Base-by-base conservation (phyloP, 305 asterid genomes). In the Stenogyne calaminthoides region DNA sequence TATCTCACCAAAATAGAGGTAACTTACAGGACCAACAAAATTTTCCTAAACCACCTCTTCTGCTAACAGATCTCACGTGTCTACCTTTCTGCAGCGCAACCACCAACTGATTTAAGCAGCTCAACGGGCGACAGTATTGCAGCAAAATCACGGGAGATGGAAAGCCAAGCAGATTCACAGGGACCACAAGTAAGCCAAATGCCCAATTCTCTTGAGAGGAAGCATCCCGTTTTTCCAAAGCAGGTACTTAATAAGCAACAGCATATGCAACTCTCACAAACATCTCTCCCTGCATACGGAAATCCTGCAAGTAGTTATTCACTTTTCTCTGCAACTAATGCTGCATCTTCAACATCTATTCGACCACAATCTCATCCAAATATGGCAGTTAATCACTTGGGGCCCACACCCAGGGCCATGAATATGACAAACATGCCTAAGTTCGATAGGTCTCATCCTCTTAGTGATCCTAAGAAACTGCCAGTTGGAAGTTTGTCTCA, bases 181-280 rank as follows among this genome's bases (percentile, higher is more conserved):
- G 90, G 86, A 77, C 65, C 76, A 62, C 89, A 79, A 72, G 80
- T 78, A 70, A 79, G 73, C 77, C 96, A 85, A 70, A 76, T 84
- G 78, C 34, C 87, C 32, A 67, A 79, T 71, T 71, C 90, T 74
- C 94, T 84, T 72, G 96, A 89, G 39, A 84, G 91, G 87, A 91
- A 87, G 80, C 91, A 82, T 61, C 84, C 91, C 7, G 42, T 87
- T 59, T 87, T 82, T 72, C 88, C 91, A 52, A 29, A 84, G 36
- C 96, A 84, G 80, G 96, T 91, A 76, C 76, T 86, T 70, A 89
- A 84, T 76, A 94, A 90, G 81, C 97, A 84, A 83, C 97, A 82
- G 65, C 93, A 84, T 72, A 68, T 84, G 80, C 95, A 82, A 75
- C 84, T 90, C 82, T 49, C 91, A 32, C 97, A 87, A 74, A 56